phyloP scores from a whole-genome alignment of 2,329 filamentous ascomycete genomes.

The Aspergillus aculeatus region DNA sequence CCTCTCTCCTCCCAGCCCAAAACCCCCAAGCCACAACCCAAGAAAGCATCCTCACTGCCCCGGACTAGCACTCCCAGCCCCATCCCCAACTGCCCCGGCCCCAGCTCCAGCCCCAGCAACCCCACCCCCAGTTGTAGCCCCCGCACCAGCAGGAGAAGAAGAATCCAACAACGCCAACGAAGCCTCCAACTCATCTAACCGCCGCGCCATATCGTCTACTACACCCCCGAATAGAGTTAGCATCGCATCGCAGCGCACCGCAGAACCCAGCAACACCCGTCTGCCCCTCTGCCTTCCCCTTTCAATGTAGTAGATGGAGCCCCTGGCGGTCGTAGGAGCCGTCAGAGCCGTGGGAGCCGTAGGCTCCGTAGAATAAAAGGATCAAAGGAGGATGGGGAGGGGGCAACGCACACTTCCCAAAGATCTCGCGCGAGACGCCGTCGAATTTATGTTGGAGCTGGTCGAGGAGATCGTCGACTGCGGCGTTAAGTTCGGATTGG shows the following conservation, averaged over 20 bases:
- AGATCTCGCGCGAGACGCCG: slow-evolving; percentile 79
- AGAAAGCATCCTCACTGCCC: not conserved
- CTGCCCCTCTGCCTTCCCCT: too few species aligned
- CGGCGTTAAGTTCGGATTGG: slow-evolving; percentile 63
- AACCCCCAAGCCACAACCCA: not conserved
- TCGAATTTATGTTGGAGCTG: slow-evolving; percentile 83
- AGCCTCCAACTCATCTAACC: slow-evolving; percentile 78
- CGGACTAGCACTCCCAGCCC: slow-evolving; percentile 2
- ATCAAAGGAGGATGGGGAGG: too few species aligned
- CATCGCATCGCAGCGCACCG: not conserved
- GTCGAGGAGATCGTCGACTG: slow-evolving; percentile 83
- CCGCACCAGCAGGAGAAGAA: slow-evolving; percentile 19
- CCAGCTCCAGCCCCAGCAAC: slow-evolving; percentile 6
- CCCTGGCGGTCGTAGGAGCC: too few species aligned
- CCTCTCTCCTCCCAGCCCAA: too few species aligned
- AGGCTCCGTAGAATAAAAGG: too few species aligned
- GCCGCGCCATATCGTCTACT: slow-evolving; percentile 94
- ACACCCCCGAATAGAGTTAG: not conserved
- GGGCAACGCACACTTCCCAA: slow-evolving; percentile 82
- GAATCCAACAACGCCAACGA: slow-evolving; percentile 59
- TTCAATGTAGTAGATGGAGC: too few species aligned
- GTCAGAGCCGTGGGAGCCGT: too few species aligned
- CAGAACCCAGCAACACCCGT: not conserved
- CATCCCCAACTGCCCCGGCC: slow-evolving; percentile 12
- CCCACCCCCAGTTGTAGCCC: slow-evolving; percentile 11